A percentile compares a stretch with the other conserved stretches of the same genome.
phyloP scores from a whole-genome alignment of 345 rosid genomes.

The Reutealis trisperma region DNA sequence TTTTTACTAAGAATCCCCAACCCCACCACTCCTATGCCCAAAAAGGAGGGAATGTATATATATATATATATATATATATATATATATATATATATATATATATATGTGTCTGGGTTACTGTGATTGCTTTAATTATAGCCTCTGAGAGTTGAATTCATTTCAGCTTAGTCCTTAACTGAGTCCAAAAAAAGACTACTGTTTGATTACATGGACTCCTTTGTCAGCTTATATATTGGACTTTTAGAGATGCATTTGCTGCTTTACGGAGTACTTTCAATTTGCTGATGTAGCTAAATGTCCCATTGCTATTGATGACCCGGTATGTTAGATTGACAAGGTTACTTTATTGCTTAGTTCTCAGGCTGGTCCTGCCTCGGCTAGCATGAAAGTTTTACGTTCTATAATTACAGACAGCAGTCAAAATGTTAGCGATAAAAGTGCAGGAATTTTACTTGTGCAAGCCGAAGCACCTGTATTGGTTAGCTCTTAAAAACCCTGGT shows the following conservation, averaged over 20 bases:
- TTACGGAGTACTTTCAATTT: neutral
- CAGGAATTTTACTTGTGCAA: constrained; percentile 78
- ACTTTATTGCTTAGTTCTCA: constrained; percentile 56
- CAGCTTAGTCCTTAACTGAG: neutral
- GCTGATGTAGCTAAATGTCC: neutral
- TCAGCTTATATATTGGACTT: neutral
- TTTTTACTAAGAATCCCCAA: neutral
- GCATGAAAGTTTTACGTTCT: constrained; percentile 65
- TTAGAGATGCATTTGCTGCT: neutral
- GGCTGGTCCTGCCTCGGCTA: constrained; percentile 93
- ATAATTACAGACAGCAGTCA: constrained; percentile 44
- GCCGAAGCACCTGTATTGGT: constrained; percentile 70
- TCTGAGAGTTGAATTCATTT: neutral
- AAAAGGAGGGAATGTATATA: neutral
- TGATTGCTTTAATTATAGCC: neutral
- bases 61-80: neutral
- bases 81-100: neutral
- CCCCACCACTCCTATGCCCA: neutral
- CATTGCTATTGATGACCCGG: neutral
- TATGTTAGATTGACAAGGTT: constrained; percentile 17
- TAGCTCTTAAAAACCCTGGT: constrained; percentile 21
- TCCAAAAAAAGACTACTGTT: neutral
- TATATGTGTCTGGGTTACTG: neutral
- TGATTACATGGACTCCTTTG: neutral
- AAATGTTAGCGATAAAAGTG: constrained; percentile 54